Conservation (phyloP, 306 rosid species). For the Rosa chinensis region DNA sequence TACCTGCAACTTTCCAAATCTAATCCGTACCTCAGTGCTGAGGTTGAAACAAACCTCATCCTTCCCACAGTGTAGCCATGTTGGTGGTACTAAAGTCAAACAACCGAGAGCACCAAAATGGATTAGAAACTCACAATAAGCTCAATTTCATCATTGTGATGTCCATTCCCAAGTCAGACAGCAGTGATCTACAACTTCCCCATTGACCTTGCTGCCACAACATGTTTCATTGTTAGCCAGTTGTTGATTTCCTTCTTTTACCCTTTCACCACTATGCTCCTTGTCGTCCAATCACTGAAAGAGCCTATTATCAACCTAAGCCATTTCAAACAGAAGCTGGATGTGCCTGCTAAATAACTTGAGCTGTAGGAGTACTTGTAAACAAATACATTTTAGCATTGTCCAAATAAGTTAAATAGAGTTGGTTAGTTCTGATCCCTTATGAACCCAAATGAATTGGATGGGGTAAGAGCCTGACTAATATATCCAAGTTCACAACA, state of each 20-base stretch:
- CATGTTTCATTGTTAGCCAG: background rate
- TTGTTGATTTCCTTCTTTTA: background rate
- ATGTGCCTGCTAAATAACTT: background rate
- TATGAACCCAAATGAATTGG: background rate
- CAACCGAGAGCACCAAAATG: background rate
- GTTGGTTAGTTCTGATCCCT: background rate
- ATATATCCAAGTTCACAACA: background rate
- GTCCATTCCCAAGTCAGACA: background rate
- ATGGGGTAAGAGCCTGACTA: background rate
- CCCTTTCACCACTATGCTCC: background rate
- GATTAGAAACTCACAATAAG: background rate
- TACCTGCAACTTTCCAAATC: background rate
- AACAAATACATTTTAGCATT: background rate
- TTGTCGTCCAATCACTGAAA: background rate
- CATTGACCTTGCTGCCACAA: background rate
- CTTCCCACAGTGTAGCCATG: background rate
- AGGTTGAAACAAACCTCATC: background rate
- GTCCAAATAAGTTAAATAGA: background rate
- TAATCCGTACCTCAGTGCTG: background rate
- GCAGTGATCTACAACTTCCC: background rate
- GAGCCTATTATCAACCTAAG: background rate
- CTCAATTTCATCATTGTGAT: background rate
- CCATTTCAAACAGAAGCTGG: background rate
- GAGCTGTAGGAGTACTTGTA: background rate
- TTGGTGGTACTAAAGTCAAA: background rate